Conservation (phyloP, 148 eudicot species). For the Cornus florida region DNA sequence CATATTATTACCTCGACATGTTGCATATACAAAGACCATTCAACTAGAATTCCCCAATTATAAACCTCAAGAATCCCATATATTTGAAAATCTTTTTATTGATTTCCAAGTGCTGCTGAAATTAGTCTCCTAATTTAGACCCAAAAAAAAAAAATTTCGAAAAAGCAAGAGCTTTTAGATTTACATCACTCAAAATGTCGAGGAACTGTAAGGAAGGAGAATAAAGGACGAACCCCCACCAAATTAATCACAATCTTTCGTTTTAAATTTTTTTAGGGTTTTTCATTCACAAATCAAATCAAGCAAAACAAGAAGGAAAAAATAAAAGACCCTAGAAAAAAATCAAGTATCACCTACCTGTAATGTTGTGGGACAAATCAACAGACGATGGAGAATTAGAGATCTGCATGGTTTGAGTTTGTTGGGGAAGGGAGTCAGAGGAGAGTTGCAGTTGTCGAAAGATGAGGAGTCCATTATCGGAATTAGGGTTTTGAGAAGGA, state of each 20-base stretch:
- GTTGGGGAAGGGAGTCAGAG: conserved; percentile 17
- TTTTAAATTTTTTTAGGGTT: conserved; percentile 11
- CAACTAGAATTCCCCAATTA: no score
- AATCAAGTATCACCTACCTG: conserved; percentile 42
- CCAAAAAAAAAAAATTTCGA: no score
- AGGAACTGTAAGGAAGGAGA: neutral
- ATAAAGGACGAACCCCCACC: neutral
- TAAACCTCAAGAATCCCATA: no score
- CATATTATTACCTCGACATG: no score
- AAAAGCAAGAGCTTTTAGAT: neutral
- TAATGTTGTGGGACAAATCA: conserved; percentile 17
- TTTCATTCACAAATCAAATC: neutral
- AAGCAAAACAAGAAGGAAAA: neutral
- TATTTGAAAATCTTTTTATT: no score
- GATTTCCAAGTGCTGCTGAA: neutral
- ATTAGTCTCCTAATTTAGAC: neutral
- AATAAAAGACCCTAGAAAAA: neutral
- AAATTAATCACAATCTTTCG: neutral
- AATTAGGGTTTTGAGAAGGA: conserved; percentile 49
- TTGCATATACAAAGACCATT: no score
- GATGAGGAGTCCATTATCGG: conserved; percentile 47
- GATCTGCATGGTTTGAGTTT: conserved; percentile 24
- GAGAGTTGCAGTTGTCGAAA: conserved; percentile 10
- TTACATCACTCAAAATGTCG: no score
- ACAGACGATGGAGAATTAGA: conserved; percentile 20